Evolutionary conservation across 2,329 filamentous ascomycete species (phyloP).

Genomic region (Talaromyces sp.): DNA sequence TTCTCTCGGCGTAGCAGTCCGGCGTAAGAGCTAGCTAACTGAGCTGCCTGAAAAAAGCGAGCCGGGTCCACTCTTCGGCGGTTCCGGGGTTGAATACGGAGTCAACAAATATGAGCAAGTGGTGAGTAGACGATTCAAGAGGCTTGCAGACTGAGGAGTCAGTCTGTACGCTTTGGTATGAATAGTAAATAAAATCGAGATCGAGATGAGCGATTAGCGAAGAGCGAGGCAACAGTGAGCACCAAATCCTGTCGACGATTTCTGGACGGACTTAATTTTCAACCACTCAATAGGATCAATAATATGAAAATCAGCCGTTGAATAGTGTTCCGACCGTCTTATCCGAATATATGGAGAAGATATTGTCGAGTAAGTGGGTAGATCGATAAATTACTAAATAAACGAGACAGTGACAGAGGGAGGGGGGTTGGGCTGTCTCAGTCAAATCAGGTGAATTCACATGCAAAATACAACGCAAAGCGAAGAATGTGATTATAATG

Average conservation of each 20-base stretch:
- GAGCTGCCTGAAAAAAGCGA: not conserved
- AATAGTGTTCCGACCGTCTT: too few relatives aligned
- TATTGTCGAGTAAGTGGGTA: too few relatives aligned
- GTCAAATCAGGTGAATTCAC: constrained; percentile 1
- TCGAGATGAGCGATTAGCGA: not conserved
- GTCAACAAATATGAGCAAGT: not conserved
- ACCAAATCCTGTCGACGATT: not conserved
- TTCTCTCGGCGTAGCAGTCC: not conserved
- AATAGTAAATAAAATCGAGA: not conserved
- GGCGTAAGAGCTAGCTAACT: not conserved
- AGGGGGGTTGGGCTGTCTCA: too few relatives aligned
- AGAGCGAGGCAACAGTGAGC: not conserved
- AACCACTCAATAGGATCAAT: not conserved
- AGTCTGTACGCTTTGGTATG: too few relatives aligned
- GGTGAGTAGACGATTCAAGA: not conserved
- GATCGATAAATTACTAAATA: not conserved
- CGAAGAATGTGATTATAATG: not conserved
- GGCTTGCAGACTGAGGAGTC: not conserved
- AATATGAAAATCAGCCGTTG: not conserved
- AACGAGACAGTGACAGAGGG: not conserved
- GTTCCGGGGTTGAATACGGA: not conserved
- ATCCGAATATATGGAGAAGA: not conserved
- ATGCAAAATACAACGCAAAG: constrained; percentile 5
- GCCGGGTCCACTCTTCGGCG: constrained; percentile 1
- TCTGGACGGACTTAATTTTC: not conserved